A percentile compares a stretch with the other conserved stretches of the same genome.
phyloP scores from a whole-genome alignment of 148 eudicot species.

The Bassia scoparia region DNA sequence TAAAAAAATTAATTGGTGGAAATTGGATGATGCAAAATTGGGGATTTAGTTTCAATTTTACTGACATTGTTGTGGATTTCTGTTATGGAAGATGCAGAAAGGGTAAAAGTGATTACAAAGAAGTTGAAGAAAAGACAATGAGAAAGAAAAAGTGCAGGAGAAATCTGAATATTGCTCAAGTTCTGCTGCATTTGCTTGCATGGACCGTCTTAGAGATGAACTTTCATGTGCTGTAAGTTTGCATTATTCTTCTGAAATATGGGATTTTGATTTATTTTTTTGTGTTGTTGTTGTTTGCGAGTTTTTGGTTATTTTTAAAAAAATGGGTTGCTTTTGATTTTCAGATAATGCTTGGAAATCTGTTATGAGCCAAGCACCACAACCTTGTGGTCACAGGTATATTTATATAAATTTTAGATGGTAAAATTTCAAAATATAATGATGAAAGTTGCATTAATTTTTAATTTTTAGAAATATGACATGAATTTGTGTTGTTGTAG shows the following conservation, averaged over 20 bases:
- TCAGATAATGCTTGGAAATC: constrained; percentile 96
- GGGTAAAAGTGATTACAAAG: neutral
- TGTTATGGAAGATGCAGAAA: constrained; percentile 14
- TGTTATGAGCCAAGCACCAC: constrained; percentile 97
- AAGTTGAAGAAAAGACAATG: constrained; percentile 11
- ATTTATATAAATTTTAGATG: neutral
- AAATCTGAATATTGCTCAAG: constrained; percentile 29
- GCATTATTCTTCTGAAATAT: neutral
- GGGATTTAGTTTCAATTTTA: neutral
- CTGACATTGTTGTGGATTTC: neutral
- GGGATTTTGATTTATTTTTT: neutral
- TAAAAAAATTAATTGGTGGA: neutral
- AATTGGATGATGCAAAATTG: neutral
- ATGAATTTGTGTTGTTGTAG: constrained; percentile 31
- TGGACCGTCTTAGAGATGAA: constrained; percentile 82
- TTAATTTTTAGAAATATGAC: too few relatives aligned
- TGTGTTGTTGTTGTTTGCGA: neutral
- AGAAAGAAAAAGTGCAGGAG: constrained; percentile 23
- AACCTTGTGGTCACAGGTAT: constrained; percentile 97
- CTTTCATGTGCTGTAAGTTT: constrained; percentile 87
- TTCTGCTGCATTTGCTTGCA: constrained; percentile 46
- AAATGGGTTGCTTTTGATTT: neutral
- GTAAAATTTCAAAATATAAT: too few relatives aligned
- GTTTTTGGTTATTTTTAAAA: neutral
- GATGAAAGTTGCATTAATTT: neutral